Evolutionary conservation across 2,329 filamentous ascomycete species (phyloP), one percentile per base, ranked within the genome.

Genomic region (Chalara sp.): DNA sequence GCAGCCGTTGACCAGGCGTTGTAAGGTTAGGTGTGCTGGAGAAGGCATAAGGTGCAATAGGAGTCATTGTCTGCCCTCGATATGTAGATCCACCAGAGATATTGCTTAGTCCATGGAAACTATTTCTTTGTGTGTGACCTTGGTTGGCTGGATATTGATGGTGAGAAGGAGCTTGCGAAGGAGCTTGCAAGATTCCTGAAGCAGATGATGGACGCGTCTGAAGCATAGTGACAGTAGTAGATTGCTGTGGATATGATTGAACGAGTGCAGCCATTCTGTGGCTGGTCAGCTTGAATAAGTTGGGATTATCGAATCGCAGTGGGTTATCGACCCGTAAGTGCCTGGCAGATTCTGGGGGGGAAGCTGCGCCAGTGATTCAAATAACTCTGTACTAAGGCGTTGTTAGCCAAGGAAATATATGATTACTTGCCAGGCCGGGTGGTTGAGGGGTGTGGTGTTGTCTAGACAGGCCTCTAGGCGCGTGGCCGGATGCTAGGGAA

Each of bases 221-320:
- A 63, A 91, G 82, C 79, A 90, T 86, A 58, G 84, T 84, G 63
- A 83, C 78, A 60, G 86, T 83, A 69, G 78, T 76, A 65, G 83
- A 82, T 70, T 89, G 85, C 72, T 88, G 84, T 63, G 87, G 81
- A 67, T 87, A 87, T 55, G 85, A 82, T 73, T 92, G 88, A 65
- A 91, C 85, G 75, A 92, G 77, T 70, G 87, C 86, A 75, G 87
- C 87, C 88, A 93, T 92, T 68, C 67, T 85, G 76, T 65, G 66
- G 51, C 53, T 53, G 47, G 40, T 50, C 46, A 44, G 43, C 48
- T 37, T 42, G 21, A 3, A 21, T 21, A 21, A 21, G 21, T 21
- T 21, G 21, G 21, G 21, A 21, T 21, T 21, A 21, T 21, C 21
- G 21, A 21, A 21, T 21, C 21, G 21, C 21, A 21, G 21, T 21